Base-by-base conservation (phyloP, 148 eudicot species). In the Chenopodium suecicum region DNA sequence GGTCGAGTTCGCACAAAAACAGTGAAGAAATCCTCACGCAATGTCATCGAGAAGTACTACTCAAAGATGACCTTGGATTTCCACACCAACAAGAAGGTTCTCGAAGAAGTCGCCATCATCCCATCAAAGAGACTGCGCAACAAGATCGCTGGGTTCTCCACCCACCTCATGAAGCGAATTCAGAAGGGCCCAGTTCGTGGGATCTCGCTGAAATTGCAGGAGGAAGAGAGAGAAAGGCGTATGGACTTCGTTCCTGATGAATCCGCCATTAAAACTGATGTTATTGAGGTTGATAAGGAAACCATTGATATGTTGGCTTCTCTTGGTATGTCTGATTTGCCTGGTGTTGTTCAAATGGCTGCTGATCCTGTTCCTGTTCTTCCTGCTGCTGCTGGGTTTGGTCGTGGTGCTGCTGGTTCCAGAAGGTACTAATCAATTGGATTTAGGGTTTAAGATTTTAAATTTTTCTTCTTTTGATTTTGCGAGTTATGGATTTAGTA, bases 141-240 rank as follows among this genome's bases (percentile, higher is more conserved):
- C 87, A 87, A 87, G 87, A 87, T 87, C 69, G 87, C 89, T 1
- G 87, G 89, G 2, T 87, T 87, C 82, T 87, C 89, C 11, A 84
- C 87, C 47, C 89, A 87, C 48, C 75, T 87, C 11, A 85, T 87
- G 89, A 80, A 78, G 56, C 77, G 87, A 41, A 87, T 87, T 70
- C 89, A 87, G 73, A 84, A 84, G 70, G 89, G 89, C 2, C 87
- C 87, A 0, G 89, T 87, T 63, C 79, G 87, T 3, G 89, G 87
- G 0, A 87, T 87, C 82, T 87, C 89, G 6, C 70, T 87, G 37
- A 87, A 87, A 75, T 79, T 85, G 22, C 89, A 87, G 63, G 89
- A 84, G 31, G 87, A 84, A n/a, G 87, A 87, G 69, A 72, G 89
- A 2, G 89, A 87, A 41, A 83, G 87, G 16, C 75, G 89, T 1